Conservation (phyloP, 2,329 filamentous ascomycete species). For the Fusarium lyarnte region DNA sequence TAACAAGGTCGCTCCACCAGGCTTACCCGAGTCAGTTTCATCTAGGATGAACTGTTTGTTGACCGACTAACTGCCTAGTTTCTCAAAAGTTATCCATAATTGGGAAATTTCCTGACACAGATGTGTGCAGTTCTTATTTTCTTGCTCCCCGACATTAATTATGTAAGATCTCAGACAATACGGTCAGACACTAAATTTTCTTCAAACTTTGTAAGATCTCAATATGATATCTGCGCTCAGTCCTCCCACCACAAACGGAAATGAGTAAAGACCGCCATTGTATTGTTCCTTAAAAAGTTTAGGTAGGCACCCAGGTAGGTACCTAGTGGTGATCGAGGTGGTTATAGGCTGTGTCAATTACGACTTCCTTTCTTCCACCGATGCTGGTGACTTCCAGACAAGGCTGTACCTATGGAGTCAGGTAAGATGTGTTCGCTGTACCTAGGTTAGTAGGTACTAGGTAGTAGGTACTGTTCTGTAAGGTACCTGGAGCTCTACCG, state of each 20-base stretch:
- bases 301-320: background rate
- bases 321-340: background rate
- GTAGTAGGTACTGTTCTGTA: background rate
- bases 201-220: constrained; percentile 10
- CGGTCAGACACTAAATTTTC: background rate
- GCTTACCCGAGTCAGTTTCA: constrained; percentile 25
- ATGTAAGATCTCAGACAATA: background rate
- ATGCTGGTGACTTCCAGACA: background rate
- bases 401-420: background rate
- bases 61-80: constrained; percentile 7
- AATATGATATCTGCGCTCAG: constrained; percentile 17
- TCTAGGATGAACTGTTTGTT: background rate
- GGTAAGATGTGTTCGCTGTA: background rate
- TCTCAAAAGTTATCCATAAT: constrained; percentile 23
- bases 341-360: background rate
- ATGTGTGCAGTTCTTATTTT: background rate
- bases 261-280: background rate
- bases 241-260: constrained; percentile 5
- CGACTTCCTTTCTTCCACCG: background rate
- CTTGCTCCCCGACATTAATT: background rate
- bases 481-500: background rate
- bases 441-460: too few relatives aligned
- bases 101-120: constrained; percentile 5
- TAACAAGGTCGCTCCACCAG: background rate
- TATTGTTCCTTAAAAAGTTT: constrained; percentile 1